A percentile compares a stretch with the other conserved stretches of the same genome.
Evolutionary conservation across 768 basidiomycete genomes (phyloP).

Genomic region (Mycena indigotica): DNA sequence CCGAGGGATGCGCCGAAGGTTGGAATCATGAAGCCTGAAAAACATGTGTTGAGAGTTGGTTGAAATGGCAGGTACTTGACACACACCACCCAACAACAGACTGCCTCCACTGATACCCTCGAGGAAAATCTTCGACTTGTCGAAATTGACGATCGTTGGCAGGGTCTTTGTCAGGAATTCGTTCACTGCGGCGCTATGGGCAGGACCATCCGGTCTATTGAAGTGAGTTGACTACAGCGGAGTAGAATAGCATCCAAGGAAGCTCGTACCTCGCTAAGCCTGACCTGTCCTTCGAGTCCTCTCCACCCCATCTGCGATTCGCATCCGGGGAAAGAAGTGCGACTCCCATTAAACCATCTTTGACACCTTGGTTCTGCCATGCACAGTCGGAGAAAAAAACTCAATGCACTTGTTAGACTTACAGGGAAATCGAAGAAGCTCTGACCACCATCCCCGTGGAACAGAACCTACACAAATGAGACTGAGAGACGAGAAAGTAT

Average conservation of each 20-base stretch:
- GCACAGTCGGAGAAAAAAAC: not conserved
- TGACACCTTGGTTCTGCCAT: slow-evolving; percentile 25
- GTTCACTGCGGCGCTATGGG: slow-evolving; percentile 33
- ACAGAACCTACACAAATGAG: slow-evolving; percentile 21
- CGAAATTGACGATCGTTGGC: slow-evolving; percentile 31
- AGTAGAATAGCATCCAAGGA: not conserved
- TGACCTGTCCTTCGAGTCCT: slow-evolving; percentile 13
- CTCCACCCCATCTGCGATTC: slow-evolving; percentile 24
- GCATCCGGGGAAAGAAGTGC: slow-evolving; percentile 23
- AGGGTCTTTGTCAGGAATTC: slow-evolving; percentile 29
- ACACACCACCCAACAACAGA: slow-evolving; percentile 28
- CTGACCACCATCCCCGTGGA: slow-evolving; percentile 26
- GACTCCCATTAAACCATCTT: slow-evolving; percentile 23
- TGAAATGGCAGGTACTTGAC: too few relatives aligned
- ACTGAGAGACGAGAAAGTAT: not conserved
- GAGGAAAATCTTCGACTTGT: slow-evolving; percentile 28
- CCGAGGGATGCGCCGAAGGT: slow-evolving; percentile 27
- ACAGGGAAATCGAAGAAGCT: slow-evolving; percentile 27
- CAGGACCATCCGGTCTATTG: slow-evolving; percentile 28
- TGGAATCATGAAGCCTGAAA: slow-evolving; percentile 30
- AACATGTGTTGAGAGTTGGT: not conserved
- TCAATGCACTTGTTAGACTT: not conserved
- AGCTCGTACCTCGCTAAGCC: slow-evolving; percentile 13
- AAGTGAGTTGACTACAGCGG: not conserved
- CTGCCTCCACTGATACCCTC: slow-evolving; percentile 33